phyloP scores from a whole-genome alignment of 441 rosid genomes.

The Gossypium gossypioides region DNA sequence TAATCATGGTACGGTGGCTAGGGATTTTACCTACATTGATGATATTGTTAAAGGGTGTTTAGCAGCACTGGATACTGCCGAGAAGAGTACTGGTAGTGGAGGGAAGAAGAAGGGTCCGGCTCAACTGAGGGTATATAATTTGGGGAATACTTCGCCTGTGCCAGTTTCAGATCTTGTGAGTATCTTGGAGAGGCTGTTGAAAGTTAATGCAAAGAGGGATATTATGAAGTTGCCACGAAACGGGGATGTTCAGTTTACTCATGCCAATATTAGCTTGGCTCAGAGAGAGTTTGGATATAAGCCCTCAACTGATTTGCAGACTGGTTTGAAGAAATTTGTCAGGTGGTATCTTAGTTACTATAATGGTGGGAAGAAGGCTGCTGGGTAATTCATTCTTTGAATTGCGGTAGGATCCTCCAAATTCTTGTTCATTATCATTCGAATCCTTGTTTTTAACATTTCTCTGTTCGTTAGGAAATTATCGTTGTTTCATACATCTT shows the following conservation, averaged over 20 bases:
- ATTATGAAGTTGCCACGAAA: slow-evolving; percentile 74
- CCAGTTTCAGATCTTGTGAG: slow-evolving; percentile 76
- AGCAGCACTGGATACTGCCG: slow-evolving; percentile 77
- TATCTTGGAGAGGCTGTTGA: slow-evolving; percentile 73
- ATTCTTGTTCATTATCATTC: slow-evolving; percentile 45
- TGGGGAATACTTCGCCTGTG: slow-evolving; percentile 93
- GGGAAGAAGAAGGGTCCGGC: slow-evolving; percentile 91
- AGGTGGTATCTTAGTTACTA: slow-evolving; percentile 83
- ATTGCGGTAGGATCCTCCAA: slow-evolving; percentile 27
- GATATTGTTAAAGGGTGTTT: slow-evolving; percentile 93
- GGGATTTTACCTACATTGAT: slow-evolving; percentile 94
- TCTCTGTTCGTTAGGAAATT: slow-evolving; percentile 25
- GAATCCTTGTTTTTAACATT: slow-evolving; percentile 41
- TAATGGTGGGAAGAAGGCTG: slow-evolving; percentile 52
- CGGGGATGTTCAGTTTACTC: slow-evolving; percentile 89
- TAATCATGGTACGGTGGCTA: slow-evolving; percentile 72
- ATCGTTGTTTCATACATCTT: slow-evolving; percentile 25
- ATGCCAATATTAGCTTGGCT: slow-evolving; percentile 87
- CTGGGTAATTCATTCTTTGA: slow-evolving; percentile 35
- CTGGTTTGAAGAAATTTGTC: slow-evolving; percentile 89
- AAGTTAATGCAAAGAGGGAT: slow-evolving; percentile 75
- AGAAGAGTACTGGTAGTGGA: slow-evolving; percentile 91
- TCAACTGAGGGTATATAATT: slow-evolving; percentile 76
- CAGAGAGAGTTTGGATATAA: slow-evolving; percentile 73
- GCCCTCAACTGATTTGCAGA: slow-evolving; percentile 80